A percentile compares a stretch with the other conserved stretches of the same genome.
phyloP scores from a whole-genome alignment of 2,329 filamentous ascomycete genomes.

The Nothomitra cinnamomea region DNA sequence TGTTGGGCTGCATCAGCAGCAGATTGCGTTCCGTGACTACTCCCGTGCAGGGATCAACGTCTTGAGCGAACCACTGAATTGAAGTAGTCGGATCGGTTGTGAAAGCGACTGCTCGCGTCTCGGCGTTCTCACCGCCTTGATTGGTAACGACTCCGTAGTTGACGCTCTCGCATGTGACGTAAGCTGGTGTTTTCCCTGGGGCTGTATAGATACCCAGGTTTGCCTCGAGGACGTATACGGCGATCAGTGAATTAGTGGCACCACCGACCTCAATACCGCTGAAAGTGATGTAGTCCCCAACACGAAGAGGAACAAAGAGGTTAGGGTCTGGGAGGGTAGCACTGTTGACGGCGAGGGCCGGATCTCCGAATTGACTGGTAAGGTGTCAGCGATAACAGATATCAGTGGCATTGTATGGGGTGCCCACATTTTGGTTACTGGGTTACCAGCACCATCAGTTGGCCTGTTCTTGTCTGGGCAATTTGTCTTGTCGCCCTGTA shows the following conservation, averaged over 20 bases:
- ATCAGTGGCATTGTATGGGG: too few relatives aligned
- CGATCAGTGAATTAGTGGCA: slow-evolving; percentile 2
- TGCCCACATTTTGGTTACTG: too few relatives aligned
- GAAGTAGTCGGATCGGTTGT: slow-evolving; percentile 6
- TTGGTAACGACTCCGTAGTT: slow-evolving; percentile 6
- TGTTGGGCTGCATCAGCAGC: slow-evolving; percentile 5
- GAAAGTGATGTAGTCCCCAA: too few relatives aligned
- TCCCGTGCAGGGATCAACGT: slow-evolving; percentile 8
- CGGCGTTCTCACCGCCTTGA: slow-evolving; percentile 6
- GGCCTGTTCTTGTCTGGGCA: too few relatives aligned
- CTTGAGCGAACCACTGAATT: slow-evolving; percentile 6
- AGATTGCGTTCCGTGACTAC: slow-evolving; percentile 6
- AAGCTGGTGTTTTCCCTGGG: slow-evolving; percentile 2
- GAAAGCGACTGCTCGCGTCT: slow-evolving; percentile 8
- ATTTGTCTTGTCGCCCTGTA: neutral
- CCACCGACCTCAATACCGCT: too few relatives aligned
- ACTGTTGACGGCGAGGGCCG: too few relatives aligned
- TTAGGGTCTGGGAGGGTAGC: too few relatives aligned
- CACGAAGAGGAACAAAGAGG: too few relatives aligned
- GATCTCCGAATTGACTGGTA: too few relatives aligned
- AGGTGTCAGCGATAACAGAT: too few relatives aligned
- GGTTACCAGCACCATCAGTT: too few relatives aligned
- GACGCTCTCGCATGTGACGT: slow-evolving; percentile 6
- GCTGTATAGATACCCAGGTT: slow-evolving; percentile 7
- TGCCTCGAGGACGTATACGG: slow-evolving; percentile 7